Evolutionary conservation across 805 yeast genomes (phyloP).

Genomic region (Babjeviella inositovora): DNA sequence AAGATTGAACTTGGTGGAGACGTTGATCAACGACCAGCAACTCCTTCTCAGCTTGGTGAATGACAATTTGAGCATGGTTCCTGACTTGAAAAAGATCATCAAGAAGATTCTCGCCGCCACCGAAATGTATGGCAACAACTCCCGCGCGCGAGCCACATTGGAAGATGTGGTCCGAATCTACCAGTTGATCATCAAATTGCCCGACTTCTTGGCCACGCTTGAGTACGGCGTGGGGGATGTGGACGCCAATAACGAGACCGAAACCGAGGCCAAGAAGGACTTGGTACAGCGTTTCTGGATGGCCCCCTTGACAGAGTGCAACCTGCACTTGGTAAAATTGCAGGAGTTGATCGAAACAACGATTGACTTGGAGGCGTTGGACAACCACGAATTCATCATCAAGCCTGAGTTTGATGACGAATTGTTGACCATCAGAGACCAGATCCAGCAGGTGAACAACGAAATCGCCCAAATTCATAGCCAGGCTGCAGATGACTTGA

Average conservation of each 20-base stretch:
- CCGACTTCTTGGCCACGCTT: slow-evolving; percentile 45
- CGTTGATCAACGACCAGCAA: slow-evolving; percentile 53
- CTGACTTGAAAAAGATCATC: slow-evolving; percentile 66
- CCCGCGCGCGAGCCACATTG: slow-evolving; percentile 42
- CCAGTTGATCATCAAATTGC: slow-evolving; percentile 59
- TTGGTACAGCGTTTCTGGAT: slow-evolving; percentile 40
- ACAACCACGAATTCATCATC: slow-evolving; percentile 69
- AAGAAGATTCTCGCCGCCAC: slow-evolving; percentile 38
- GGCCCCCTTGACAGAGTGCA: slow-evolving; percentile 30
- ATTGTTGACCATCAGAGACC: slow-evolving; percentile 38
- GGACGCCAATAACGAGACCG: slow-evolving; percentile 6
- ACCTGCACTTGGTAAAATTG: slow-evolving; percentile 41
- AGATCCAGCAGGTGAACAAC: slow-evolving; percentile 35
- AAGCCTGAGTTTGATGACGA: slow-evolving; percentile 83
- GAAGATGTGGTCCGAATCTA: slow-evolving; percentile 87
- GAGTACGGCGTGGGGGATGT: slow-evolving; percentile 20
- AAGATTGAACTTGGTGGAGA: slow-evolving; percentile 65
- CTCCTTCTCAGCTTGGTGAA: slow-evolving; percentile 50
- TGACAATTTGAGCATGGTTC: slow-evolving; percentile 55
- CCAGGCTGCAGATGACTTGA: slow-evolving; percentile 56
- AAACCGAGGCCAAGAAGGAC: slow-evolving; percentile 7
- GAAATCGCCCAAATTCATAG: slow-evolving; percentile 46
- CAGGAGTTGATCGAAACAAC: slow-evolving; percentile 88
- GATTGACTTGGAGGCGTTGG: slow-evolving; percentile 71
- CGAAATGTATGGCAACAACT: slow-evolving; percentile 14